Evolutionary conservation across 371 early-diverging fungal genomes (phyloP), one percentile per base, ranked within the genome.

Genomic region (Globomyces sp.): DNA sequence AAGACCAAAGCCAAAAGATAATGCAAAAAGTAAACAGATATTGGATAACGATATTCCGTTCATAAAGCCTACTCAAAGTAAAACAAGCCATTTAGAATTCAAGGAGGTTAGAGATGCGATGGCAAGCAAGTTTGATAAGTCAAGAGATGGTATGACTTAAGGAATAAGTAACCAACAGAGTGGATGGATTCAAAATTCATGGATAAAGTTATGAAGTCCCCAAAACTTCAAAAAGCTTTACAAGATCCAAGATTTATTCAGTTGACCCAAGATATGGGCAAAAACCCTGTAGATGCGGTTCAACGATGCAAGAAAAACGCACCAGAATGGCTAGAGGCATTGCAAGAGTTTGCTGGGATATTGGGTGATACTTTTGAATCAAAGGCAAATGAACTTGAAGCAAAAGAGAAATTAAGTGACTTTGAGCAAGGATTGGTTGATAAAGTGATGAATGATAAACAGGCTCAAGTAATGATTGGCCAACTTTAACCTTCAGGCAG

Each of bases 361-460:
- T 43, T 58, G 44, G 58, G 58, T 4, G 36, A 36, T 4, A 39
- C 58, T 9, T 43, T 58, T 42, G 58, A 58, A 46, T 13, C 11
- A 6, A 51, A 51, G n/a, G 58, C 44, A n/a, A 39, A 58, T 10
- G 58, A 42, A 39, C 11, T 13, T n/a, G 58, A 58, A 46, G 36
- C 13, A 13, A 6, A 13, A 13, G 58, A 58, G 13, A 5, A 42
- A n/a, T 46, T 58, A 46, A 46, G 37, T 39, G 24, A 11, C 5
- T 58, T 58, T 58, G 58, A 58, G 36, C 58, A 58, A 34, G 58
- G 36, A 4, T 46, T 58, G 36, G 58, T 58, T 11, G 36, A 58
- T n/a, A 58, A 58, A 46, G 58, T 58, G 13, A 43, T 58, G 58
- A 49, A 34, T 34, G 49, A 49, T 34, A 11, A 49, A 34, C n/a